Base-by-base conservation (phyloP, 768 basidiomycete genomes). In the Trichaptum fuscoviolaceum region DNA sequence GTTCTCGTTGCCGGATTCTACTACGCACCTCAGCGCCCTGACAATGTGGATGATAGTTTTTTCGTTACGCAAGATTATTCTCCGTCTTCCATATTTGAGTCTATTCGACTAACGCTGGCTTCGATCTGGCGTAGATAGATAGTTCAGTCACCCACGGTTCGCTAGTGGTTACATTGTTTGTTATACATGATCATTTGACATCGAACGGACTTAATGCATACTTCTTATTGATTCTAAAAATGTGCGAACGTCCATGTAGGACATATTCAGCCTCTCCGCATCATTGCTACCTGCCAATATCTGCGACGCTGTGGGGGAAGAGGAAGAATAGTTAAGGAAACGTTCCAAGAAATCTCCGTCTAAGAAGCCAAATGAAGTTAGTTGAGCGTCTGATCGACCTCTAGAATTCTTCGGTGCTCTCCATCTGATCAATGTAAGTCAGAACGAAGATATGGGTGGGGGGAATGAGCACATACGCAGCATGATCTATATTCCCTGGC, bases 1-100 rank as follows among this genome's bases (percentile, higher is more conserved):
- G 96, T 98, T 60, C 87, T 99, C 35, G 77, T 85, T 36, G 85
- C 93, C 34, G 97, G 97, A 24, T 99, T 99, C 81, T 98, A 90
- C 81, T 96, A 87, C 71, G 96, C 93, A 1, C 92, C 93, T 15
- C 74, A 75, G 27, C 64, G 69, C 15, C 69, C 71, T n/a, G 69
- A 69, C 24, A 73, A 75, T 12, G 20, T 30, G 5, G 71, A 68
- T 64, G 4, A 34, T 7, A 61, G 25, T 9, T 34, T 25, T 24
- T 61, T 61, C 24, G 30, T 61, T 18, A 61, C 59, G 1, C 59
- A 61, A 25, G 9, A 15, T 15, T 61, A 61, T 52, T 52, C 42
- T 2, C 42, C 42, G 15, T 15, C 42, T 4, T 52, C 42, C 20
- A 12, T 52, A 15, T 12, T 52, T 12, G 42, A 52, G 20, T 20